Base-by-base conservation (phyloP, 176 grass and related monocot genomes). In the Lolium perenne region DNA sequence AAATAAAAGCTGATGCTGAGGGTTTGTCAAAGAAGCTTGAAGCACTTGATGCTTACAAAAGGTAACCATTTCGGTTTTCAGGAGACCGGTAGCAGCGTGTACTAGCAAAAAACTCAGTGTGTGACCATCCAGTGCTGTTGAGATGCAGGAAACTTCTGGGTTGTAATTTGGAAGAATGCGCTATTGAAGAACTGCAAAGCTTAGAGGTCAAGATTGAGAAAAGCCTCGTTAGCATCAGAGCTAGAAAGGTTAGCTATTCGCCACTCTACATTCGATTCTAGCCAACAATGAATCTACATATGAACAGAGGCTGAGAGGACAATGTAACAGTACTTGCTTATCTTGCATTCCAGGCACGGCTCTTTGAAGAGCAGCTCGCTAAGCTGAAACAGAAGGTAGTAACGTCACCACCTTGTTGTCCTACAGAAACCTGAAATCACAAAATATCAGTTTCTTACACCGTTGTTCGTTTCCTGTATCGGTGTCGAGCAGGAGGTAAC, bases 1-100 rank as follows among this genome's bases (percentile, higher is more conserved):
- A 92, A 79, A 58, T 92, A 83, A 95, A 92, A 50, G 86, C 74
- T 66, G 88, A 95, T 18, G 87, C 83, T 5, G 83, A 92, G 54
- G 84, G 64, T 38, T 66, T 95, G 83, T 60, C 77, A 21, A 92
- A 88, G 71, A 95, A 91, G 75, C 77, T 92, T 20, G 93, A 90
- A 79, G 80, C 80, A 2, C 88, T 95, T 76, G 93, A 95, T 85
- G 76, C 76, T n/a, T 90, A 82, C 83, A 88, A 88, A 86, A 83
- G 83, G 93, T 92, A 21, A 75, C 15, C 23, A 61, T 45, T 45
- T n/a, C n/a, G 3, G 46, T 3, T 51, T 22, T 40, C 5, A 46
- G 6, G 38, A 43, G 16, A 72, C 1, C 23, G 58, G 2, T 38
- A 10, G 8, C 53, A 10, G 8, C 53, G 9, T 41, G 47, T 45